These are phyloP conservation scores for Baeospora myosura DNA, from an alignment of 1,284 basidiomycete genomes.

Conservation along the genomic window DNA sequence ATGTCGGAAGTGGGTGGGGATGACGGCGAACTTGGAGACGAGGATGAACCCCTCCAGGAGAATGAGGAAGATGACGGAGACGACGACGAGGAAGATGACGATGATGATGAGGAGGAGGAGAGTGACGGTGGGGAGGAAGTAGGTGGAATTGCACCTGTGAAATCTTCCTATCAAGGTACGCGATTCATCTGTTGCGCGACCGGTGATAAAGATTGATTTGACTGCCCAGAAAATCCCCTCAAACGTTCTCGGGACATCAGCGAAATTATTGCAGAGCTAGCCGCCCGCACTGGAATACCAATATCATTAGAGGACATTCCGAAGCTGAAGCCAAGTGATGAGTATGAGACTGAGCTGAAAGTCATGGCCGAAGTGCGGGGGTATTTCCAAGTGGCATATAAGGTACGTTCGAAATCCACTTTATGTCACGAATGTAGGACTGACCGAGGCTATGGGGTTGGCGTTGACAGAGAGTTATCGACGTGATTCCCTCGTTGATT, in stretches of 20 bases:
- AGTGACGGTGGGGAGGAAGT: constrained; percentile 10
- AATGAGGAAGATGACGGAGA: constrained; percentile 8
- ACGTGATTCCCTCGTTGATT: constrained; percentile 35
- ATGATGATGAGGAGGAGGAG: neutral
- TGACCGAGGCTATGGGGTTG: neutral
- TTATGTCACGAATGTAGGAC: neutral
- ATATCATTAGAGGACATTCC: constrained; percentile 29
- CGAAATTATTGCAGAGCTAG: constrained; percentile 24
- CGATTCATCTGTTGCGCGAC: neutral
- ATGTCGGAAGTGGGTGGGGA: neutral
- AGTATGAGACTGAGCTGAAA: constrained; percentile 39
- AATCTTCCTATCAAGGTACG: neutral
- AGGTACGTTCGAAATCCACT: constrained; percentile 26
- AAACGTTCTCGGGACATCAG: constrained; percentile 13
- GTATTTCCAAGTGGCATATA: constrained; percentile 44
- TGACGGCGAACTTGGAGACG: constrained; percentile 1
- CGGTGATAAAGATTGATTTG: neutral
- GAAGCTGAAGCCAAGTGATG: constrained; percentile 30
- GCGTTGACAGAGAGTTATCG: constrained; percentile 32
- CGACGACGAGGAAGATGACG: neutral
- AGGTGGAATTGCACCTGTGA: neutral
- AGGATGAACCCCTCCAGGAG: constrained; percentile 8
- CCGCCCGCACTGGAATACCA: constrained; percentile 26
- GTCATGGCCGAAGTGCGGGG: constrained; percentile 45
- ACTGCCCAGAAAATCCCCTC: neutral